Conservation (phyloP, 805 yeast genomes). For the Millerago galiae region DNA sequence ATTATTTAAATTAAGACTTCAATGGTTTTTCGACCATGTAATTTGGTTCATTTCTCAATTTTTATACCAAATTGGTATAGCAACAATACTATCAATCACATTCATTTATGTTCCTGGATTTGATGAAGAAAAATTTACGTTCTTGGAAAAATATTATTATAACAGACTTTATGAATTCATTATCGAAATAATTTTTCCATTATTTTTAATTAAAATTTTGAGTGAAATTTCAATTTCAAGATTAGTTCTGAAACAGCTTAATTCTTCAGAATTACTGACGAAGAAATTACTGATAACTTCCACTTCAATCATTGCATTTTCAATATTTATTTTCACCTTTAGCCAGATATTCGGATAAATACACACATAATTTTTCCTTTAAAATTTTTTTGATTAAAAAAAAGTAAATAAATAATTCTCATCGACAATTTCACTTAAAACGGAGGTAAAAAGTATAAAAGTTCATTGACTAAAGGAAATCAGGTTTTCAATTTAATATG, state of each 20-base stretch:
- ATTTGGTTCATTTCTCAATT: constrained; percentile 11
- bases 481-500: neutral
- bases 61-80: constrained; percentile 27
- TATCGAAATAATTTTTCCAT: constrained; percentile 27
- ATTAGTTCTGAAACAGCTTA: neutral
- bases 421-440: too few species aligned
- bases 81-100: constrained; percentile 31
- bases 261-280: neutral
- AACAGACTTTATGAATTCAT: constrained; percentile 25
- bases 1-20: constrained; percentile 13
- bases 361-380: neutral
- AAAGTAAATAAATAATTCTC: too few species aligned
- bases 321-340: neutral
- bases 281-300: neutral
- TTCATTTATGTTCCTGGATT: constrained; percentile 35
- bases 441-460: too few species aligned
- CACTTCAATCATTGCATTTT: neutral
- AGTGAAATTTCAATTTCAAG: constrained; percentile 4
- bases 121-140: constrained; percentile 23
- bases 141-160: constrained; percentile 29
- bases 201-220: constrained; percentile 15
- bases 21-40: constrained; percentile 7
- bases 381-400: too few species aligned
- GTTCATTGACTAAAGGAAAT: too few species aligned
- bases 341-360: constrained; percentile 1